Conservation (phyloP, 257 asterid species). For the Solanum pinnatisectum region DNA sequence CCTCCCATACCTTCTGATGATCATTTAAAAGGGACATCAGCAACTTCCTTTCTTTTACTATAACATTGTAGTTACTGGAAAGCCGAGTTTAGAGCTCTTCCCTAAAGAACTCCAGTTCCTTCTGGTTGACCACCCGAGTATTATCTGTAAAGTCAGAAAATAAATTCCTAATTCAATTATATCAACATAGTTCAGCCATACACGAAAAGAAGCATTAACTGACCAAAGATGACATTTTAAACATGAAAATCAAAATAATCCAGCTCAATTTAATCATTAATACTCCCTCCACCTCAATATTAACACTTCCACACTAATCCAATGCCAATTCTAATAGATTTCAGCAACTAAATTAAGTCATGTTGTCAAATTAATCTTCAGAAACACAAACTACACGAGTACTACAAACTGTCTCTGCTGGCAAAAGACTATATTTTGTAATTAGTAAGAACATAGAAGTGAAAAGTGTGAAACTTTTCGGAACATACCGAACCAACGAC, state of each 20-base stretch:
- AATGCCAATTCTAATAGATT: neutral
- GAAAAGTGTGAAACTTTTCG: neutral
- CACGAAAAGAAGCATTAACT: neutral
- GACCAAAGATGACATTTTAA: neutral
- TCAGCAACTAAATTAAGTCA: neutral
- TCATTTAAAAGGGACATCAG: constrained; percentile 79
- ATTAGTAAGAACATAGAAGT: neutral
- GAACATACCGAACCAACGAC: constrained; percentile 81
- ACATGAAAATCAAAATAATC: neutral
- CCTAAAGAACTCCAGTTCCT: constrained; percentile 70
- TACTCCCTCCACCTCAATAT: neutral
- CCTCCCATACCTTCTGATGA: constrained; percentile 61
- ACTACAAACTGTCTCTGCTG: neutral
- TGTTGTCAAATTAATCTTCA: neutral
- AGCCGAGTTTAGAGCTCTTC: constrained; percentile 73
- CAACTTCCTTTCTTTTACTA: constrained; percentile 80
- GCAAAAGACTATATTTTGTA: neutral
- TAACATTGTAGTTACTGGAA: constrained; percentile 75
- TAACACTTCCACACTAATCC: neutral
- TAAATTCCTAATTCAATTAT: neutral
- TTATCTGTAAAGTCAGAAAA: constrained; percentile 36
- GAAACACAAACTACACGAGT: neutral
- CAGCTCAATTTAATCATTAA: neutral
- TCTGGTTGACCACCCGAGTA: constrained; percentile 80
- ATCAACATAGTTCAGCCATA: neutral